A percentile compares a stretch with the other conserved stretches of the same genome.
These are phyloP conservation scores for Exophiala sideris DNA, from an alignment of 2,329 filamentous ascomycete genomes.

Conservation along the genomic window DNA sequence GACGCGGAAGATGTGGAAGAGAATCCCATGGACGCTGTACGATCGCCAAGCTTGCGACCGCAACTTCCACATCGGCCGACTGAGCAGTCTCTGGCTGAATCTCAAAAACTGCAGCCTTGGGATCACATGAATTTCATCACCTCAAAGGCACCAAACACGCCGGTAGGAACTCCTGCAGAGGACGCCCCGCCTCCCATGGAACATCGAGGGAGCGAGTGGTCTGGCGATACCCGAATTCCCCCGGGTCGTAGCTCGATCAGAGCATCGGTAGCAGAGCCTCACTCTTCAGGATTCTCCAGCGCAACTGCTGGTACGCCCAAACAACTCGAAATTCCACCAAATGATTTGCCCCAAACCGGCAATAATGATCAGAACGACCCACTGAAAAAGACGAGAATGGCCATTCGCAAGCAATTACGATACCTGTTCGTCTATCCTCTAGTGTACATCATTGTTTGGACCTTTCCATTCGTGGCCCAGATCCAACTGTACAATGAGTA, in stretches of 20 bases:
- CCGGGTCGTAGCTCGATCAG: background rate
- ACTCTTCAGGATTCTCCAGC: background rate
- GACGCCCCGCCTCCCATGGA: background rate
- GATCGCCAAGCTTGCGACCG: background rate
- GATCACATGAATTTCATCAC: constrained; percentile 27
- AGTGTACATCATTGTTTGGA: constrained; percentile 69
- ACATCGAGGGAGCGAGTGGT: constrained; percentile 16
- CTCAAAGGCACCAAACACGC: constrained; percentile 7
- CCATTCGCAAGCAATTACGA: constrained; percentile 65
- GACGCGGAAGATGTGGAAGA: constrained; percentile 3
- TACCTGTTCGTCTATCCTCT: constrained; percentile 73
- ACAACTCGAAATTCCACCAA: background rate
- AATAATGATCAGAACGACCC: constrained; percentile 13
- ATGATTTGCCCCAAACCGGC: background rate
- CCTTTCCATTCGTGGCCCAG: constrained; percentile 66
- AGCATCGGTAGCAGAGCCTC: background rate
- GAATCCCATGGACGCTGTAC: background rate
- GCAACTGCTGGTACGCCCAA: background rate
- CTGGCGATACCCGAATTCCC: constrained; percentile 14
- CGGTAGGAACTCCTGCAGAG: background rate
- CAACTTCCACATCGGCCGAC: background rate
- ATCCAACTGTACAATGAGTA: constrained; percentile 56
- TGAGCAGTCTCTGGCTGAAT: background rate
- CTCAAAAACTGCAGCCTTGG: constrained; percentile 16
- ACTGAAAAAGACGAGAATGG: constrained; percentile 46